Conservation (phyloP, 176 grass and related monocot species). For the Avena eriantha region DNA sequence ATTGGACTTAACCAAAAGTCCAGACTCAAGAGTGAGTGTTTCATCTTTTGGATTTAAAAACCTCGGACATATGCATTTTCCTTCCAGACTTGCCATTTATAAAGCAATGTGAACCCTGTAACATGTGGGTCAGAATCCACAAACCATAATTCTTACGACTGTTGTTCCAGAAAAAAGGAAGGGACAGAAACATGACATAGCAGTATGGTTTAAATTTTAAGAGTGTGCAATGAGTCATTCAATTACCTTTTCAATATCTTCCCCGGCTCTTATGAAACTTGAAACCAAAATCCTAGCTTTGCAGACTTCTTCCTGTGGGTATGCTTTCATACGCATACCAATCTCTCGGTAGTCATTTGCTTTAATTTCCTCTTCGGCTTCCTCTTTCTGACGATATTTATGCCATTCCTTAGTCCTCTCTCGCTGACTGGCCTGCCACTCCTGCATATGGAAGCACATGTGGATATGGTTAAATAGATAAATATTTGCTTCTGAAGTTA, state of each 20-base stretch:
- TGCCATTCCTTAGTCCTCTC: slow-evolving; percentile 91
- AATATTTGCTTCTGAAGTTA: slow-evolving; percentile 21
- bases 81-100: slow-evolving; percentile 4
- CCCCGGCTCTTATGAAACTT: slow-evolving; percentile 81
- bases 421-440: slow-evolving; percentile 77
- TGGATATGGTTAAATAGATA: background rate
- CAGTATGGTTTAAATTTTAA: background rate
- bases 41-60: background rate
- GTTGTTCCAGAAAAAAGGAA: background rate
- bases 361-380: slow-evolving; percentile 73
- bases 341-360: slow-evolving; percentile 83
- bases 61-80: background rate
- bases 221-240: background rate
- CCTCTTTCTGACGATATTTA: slow-evolving; percentile 81
- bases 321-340: slow-evolving; percentile 88
- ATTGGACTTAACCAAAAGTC: background rate
- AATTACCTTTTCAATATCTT: slow-evolving; percentile 85
- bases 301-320: slow-evolving; percentile 88
- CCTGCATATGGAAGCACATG: slow-evolving; percentile 54
- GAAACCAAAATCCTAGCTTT: slow-evolving; percentile 93
- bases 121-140: background rate
- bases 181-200: background rate
- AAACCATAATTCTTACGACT: background rate
- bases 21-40: background rate
- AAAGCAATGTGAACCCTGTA: slow-evolving; percentile 11